These are phyloP conservation scores for Xylariaceae sp. DNA, from an alignment of 2,329 filamentous ascomycete genomes.

Conservation along the genomic window DNA sequence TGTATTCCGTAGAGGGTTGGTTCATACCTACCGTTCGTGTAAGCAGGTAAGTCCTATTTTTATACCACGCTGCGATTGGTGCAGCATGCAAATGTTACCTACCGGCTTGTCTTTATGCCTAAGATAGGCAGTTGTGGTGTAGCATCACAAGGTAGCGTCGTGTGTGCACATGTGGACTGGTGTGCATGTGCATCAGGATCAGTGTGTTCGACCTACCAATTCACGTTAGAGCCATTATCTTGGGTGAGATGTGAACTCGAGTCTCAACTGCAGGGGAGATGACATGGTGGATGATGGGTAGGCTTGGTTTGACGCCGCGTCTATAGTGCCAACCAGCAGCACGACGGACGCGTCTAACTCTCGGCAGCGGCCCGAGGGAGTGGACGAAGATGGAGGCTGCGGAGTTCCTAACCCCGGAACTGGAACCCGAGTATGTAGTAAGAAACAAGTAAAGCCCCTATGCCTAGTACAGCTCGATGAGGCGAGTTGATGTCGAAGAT, in stretches of 20 bases:
- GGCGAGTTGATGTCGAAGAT: not conserved
- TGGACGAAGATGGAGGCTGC: constrained; percentile 17
- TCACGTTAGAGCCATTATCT: not conserved
- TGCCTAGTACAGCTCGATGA: not conserved
- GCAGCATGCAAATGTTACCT: constrained; percentile 4
- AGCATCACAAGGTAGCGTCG: not conserved
- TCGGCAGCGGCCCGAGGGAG: constrained; percentile 19
- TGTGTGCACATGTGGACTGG: not conserved
- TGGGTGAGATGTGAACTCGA: not conserved
- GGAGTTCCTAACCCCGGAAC: not conserved
- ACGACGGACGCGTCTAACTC: constrained; percentile 16
- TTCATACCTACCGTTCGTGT: not conserved
- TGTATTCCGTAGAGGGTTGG: too few species aligned
- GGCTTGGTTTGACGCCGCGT: constrained; percentile 11
- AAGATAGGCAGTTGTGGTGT: not conserved
- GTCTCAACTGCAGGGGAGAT: constrained; percentile 10
- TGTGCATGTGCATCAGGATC: not conserved
- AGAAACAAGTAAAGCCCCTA: not conserved
- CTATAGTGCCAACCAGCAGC: constrained; percentile 14
- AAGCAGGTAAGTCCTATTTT: constrained; percentile 19
- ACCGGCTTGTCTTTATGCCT: not conserved
- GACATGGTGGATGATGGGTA: not conserved
- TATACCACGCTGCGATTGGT: constrained; percentile 12
- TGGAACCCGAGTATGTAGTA: not conserved
- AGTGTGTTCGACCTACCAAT: constrained; percentile 1